A percentile compares a stretch with the other conserved stretches of the same genome.
phyloP scores from a whole-genome alignment of 176 grass and related monocot genomes.

The sorghum (Sorghum bicolor) region Sorghum_bicolor_NCBIv3 NC_012879.2:8103501-8104000 shows the following conservation, averaged over 20 bases:
- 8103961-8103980: too few species aligned
- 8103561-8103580: neutral
- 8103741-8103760: constrained; percentile 22
- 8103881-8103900: neutral
- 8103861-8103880: neutral
- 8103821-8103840: constrained; percentile 38
- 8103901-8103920: constrained; percentile 8
- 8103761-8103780: constrained; percentile 10
- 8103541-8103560: neutral
- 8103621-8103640: neutral
- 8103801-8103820: constrained; percentile 31
- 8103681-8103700: neutral
- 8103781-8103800: constrained; percentile 31
- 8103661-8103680: neutral
- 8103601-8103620: neutral
- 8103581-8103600: neutral
- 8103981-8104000: too few species aligned
- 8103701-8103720: too few species aligned
- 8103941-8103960: neutral
- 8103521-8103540: neutral
- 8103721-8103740: neutral
- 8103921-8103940: constrained; percentile 15
- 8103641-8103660: constrained; percentile 17
- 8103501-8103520: neutral
- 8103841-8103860: constrained; percentile 13